These are phyloP conservation scores for Neurospora discreta DNA, from an alignment of 495 filamentous ascomycete genomes.

Conservation along the genomic window DNA sequence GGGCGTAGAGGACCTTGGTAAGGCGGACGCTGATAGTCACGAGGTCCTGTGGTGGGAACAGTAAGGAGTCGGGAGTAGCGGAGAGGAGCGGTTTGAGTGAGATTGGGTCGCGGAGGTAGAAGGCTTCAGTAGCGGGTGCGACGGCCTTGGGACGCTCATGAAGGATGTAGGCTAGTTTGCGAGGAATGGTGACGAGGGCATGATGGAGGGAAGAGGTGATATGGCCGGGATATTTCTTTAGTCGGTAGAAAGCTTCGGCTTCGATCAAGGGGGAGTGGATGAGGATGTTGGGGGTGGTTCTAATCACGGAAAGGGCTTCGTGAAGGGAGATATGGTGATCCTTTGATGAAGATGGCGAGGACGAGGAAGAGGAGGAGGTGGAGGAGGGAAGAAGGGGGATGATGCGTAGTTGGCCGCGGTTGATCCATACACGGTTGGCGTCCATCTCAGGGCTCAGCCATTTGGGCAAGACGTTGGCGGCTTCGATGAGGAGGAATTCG, in stretches of 20 bases:
- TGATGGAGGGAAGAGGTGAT: conserved; percentile 63
- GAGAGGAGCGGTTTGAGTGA: conserved; percentile 56
- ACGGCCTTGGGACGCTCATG: conserved; percentile 61
- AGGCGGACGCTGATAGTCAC: conserved; percentile 70
- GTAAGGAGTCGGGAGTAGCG: conserved; percentile 17
- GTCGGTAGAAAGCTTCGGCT: conserved; percentile 79
- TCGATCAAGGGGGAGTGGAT: conserved; percentile 62
- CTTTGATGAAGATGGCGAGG: conserved; percentile 16
- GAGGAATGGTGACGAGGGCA: conserved; percentile 58
- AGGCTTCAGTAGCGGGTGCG: conserved; percentile 76
- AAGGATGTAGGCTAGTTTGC: conserved; percentile 72
- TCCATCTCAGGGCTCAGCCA: conserved; percentile 93
- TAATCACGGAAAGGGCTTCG: conserved; percentile 50
- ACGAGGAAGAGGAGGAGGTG: background rate
- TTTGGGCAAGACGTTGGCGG: conserved; percentile 71
- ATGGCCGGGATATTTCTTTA: conserved; percentile 68
- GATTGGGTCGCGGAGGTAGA: conserved; percentile 84
- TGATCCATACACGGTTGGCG: conserved; percentile 73
- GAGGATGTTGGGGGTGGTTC: conserved; percentile 37
- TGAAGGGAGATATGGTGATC: conserved; percentile 38
- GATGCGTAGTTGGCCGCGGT: conserved; percentile 60
- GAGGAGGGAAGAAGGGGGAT: conserved; percentile 42
- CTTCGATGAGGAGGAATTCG: conserved; percentile 91
- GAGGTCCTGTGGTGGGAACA: conserved; percentile 66
- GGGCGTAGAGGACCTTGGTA: conserved; percentile 82